Base-by-base conservation (phyloP, 768 basidiomycete genomes). In the Rhodosporidiobolus sp. region DNA sequence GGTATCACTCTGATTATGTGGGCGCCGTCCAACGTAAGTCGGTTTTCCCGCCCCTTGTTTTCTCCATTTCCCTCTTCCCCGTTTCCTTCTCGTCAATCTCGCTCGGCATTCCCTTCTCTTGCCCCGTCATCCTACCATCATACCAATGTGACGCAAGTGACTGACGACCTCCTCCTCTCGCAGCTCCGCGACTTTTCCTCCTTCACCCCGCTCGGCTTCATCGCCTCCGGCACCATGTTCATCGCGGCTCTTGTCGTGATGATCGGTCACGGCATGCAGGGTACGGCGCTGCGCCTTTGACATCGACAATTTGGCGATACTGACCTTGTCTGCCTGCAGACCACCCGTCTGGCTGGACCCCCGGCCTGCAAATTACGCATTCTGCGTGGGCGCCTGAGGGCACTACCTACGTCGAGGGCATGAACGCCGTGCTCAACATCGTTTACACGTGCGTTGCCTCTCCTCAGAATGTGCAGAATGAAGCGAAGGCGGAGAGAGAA, bases 161-260 rank as follows among this genome's bases (percentile, higher is more conserved):
- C n/a, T n/a, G n/a, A n/a, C n/a, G n/a, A n/a, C n/a, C n/a, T n/a
- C 53, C 43, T 75, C 38, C 49, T 59, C 60, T 62, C 58, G 2
- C 81, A 82, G 52, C 75, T 85, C 2, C 84, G 85, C 16, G 83
- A 84, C n/a, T 84, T 84, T 2, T 78, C 83, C 43, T 80, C 77
- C 70, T 79, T 86, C 60, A 65, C 69, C 0, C 45, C 57, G 4
- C 48, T 78, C 35, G 77, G 84, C 11, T 77, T 81, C 4, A 82
- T 85, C 75, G 76, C 76, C 1, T 83, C 82, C 54, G 81, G 81
- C 7, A 85, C 84, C 0, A 85, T 86, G 85, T 83, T 83, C 43
- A 80, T 85, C 57, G 83, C 84, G 11, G 82, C 84, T 16, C 69
- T 85, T 0, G 79, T 86, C 24, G 80, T 83, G 0, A 82, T 84